phyloP scores from a whole-genome alignment of 257 asterid genomes.

The Solanum arcanum region DNA sequence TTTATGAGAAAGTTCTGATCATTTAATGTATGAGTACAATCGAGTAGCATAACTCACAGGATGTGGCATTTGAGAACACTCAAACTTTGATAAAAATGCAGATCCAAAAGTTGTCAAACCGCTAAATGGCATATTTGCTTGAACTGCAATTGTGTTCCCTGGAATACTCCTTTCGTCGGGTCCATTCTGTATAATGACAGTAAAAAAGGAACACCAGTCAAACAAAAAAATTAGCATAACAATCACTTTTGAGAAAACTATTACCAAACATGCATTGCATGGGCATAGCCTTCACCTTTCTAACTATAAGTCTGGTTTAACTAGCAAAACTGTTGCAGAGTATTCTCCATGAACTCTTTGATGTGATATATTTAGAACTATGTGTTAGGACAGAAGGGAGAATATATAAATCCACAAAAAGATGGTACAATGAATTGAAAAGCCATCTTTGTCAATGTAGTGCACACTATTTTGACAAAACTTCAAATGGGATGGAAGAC shows the following conservation, averaged over 20 bases:
- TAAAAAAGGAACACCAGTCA: background rate
- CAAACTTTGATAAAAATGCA: slow-evolving; percentile 39
- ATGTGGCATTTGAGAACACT: slow-evolving; percentile 54
- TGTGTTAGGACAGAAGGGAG: background rate
- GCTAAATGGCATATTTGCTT: slow-evolving; percentile 93
- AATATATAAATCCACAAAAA: background rate
- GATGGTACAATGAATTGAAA: background rate
- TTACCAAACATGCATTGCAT: background rate
- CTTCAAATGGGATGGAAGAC: background rate
- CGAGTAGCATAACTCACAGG: slow-evolving; percentile 14
- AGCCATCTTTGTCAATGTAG: background rate
- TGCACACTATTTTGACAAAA: background rate
- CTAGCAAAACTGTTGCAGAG: background rate
- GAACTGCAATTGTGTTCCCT: slow-evolving; percentile 92
- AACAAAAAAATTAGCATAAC: background rate
- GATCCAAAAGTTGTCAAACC: slow-evolving; percentile 78
- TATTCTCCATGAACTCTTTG: background rate
- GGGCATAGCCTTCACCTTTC: background rate
- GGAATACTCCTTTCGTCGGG: slow-evolving; percentile 96
- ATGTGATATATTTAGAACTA: background rate
- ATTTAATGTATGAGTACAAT: background rate
- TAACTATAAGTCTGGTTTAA: background rate
- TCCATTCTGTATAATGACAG: slow-evolving; percentile 56
- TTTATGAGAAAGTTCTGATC: background rate
- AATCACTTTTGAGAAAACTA: background rate